Percentiles rank a stretch among this genome's conserved stretches.
Evolutionary conservation across 345 rosid species (phyloP).

Genomic region (Erysimum cheiranthoides): DNA sequence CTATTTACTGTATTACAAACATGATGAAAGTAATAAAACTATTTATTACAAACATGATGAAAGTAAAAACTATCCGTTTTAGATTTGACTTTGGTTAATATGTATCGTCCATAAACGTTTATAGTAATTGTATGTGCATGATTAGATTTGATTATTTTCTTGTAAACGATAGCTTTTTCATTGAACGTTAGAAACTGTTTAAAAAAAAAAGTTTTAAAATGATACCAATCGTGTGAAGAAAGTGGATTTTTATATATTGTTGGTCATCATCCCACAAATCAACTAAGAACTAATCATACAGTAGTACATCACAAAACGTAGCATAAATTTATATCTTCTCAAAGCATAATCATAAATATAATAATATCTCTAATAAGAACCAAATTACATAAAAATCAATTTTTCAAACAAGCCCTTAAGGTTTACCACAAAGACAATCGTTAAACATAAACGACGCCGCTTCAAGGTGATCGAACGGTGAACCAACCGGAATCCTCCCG

Average conservation of each 20-base stretch:
- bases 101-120: too few relatives aligned
- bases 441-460: slow-evolving; percentile 73
- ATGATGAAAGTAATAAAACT: too few relatives aligned
- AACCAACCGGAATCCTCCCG: slow-evolving; percentile 74
- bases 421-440: slow-evolving; percentile 87
- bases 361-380: slow-evolving; percentile 21
- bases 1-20: too few relatives aligned
- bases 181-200: not conserved
- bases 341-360: slow-evolving; percentile 32
- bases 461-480: slow-evolving; percentile 87
- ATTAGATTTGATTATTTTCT: too few relatives aligned
- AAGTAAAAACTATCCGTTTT: too few relatives aligned
- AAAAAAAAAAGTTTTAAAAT: not conserved
- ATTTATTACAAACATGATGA: too few relatives aligned
- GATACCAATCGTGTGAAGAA: not conserved
- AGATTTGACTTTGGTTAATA: too few relatives aligned
- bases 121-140: too few relatives aligned
- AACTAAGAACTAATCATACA: slow-evolving; percentile 21
- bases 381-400: slow-evolving; percentile 24
- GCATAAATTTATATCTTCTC: slow-evolving; percentile 3
- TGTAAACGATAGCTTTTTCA: too few relatives aligned
- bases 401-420: slow-evolving; percentile 59
- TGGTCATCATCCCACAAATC: slow-evolving; percentile 8
- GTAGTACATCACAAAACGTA: not conserved
- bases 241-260: slow-evolving; percentile 6